Base-by-base conservation (phyloP, 106 monocot species). In the Allium fistulosum region DNA sequence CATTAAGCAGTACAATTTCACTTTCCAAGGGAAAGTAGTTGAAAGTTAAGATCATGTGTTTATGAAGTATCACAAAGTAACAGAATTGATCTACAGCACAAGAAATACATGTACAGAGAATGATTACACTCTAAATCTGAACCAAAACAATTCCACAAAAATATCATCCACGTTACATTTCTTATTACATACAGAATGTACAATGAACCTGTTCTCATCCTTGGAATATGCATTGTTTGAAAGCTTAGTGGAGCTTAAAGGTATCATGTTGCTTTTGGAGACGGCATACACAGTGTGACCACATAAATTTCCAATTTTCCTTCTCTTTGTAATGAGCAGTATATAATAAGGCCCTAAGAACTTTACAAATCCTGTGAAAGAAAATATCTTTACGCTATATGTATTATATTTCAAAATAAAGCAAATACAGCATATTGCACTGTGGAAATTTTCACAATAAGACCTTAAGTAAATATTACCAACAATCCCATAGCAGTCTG, bases 331-430 rank as follows among this genome's bases (percentile, higher is more conserved):
- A 65, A 99, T 99, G n/a, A 99, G 69, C 64, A 99, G 69, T 90
- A 99, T 85, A 72, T 93, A 93, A 62, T 90, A 99, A 7, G 97
- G 97, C 15, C 97, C 97, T 66, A 86, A 57, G 57, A 99, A 99
- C 78, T 87, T 93, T 49, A 90, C 73, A 78, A 99, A 93, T 62
- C 99, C 99, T 99, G 86, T 17, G 70, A 81, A 45, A 70, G 11
- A 53, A 66, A 72, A 69, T 67, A 37, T 50, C 2, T 11, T 7
- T 53, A 56, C 57, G 49, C 0, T 37, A 5, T 37, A 37, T 5
- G 37, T 37, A 69, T 51, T 60, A 27, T 14, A 18, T 61, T 26
- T 10, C 49, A 57, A 27, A 17, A 63, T 49, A 37, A 37, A 37
- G 37, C 37, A 37, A 37, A 1, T 37, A 37, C 37, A 37, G 37